Evolutionary conservation across 1,284 basidiomycete species (phyloP).

Genomic region (Pterulicium gracile): DNA sequence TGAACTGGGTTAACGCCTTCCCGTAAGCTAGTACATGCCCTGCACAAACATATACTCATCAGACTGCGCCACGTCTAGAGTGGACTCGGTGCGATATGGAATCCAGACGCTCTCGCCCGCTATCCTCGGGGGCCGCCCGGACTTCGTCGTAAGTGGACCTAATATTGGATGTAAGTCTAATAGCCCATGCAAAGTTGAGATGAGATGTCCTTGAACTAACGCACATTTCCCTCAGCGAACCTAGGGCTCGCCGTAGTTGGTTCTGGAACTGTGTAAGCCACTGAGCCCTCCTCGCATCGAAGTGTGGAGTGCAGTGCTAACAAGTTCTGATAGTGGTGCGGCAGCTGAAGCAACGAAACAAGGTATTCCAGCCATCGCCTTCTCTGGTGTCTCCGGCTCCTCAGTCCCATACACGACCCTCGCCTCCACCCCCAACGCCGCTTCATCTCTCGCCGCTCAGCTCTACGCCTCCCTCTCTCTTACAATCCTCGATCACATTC

Average conservation of each 20-base stretch:
- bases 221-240: conserved; percentile 27
- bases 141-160: conserved; percentile 39
- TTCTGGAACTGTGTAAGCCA: conserved; percentile 39
- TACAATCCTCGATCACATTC: conserved; percentile 26
- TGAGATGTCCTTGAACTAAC: too few relatives aligned
- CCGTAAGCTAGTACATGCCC: conserved; percentile 22
- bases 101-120: conserved; percentile 35
- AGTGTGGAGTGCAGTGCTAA: not conserved
- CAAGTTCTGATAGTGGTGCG: conserved; percentile 27
- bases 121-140: conserved; percentile 32
- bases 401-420: conserved; percentile 37
- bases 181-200: too few relatives aligned
- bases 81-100: conserved; percentile 33
- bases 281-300: not conserved
- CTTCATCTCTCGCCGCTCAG: conserved; percentile 25
- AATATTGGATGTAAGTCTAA: conserved; percentile 36
- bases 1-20: conserved; percentile 33
- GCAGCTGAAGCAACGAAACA: conserved; percentile 33
- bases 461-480: conserved; percentile 32
- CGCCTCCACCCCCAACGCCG: conserved; percentile 18
- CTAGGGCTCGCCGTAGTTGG: conserved; percentile 21
- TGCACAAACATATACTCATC: not conserved
- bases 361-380: conserved; percentile 38
- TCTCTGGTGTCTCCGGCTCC: conserved; percentile 30
- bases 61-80: conserved; percentile 13